Evolutionary conservation across 352 stramenopile species (phyloP).

Genomic region (Thalassiosira mediterranea): DNA sequence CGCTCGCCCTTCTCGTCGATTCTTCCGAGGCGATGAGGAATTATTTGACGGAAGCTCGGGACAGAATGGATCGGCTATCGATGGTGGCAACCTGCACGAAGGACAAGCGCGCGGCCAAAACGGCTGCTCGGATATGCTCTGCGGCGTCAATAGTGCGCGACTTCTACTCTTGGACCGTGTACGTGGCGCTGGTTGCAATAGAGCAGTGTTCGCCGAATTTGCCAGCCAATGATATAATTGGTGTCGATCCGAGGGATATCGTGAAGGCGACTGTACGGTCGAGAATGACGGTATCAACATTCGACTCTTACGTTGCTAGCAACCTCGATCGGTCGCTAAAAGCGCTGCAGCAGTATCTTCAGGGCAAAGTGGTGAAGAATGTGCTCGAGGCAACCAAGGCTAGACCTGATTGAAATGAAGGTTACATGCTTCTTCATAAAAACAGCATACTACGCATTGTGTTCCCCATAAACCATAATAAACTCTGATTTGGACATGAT

Average conservation of each 20-base stretch:
- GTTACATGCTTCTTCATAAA: no score
- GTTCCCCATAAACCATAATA: no score
- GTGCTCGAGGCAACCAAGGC: no score
- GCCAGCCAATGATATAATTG: neutral
- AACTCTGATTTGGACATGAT: neutral
- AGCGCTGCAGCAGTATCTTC: slow-evolving; percentile 48
- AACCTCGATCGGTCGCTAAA: slow-evolving; percentile 66
- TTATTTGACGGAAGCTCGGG: slow-evolving; percentile 20
- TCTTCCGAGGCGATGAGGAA: slow-evolving; percentile 41
- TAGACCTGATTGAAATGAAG: no score
- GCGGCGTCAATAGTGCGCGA: slow-evolving; percentile 15
- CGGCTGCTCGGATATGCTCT: slow-evolving; percentile 18
- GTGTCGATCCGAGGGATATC: slow-evolving; percentile 37
- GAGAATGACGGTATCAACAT: slow-evolving; percentile 66
- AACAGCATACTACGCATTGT: no score
- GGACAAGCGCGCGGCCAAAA: slow-evolving; percentile 23
- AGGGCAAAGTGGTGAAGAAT: slow-evolving; percentile 52
- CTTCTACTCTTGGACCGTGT: slow-evolving; percentile 32
- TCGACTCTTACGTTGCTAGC: slow-evolving; percentile 44
- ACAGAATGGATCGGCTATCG: slow-evolving; percentile 17
- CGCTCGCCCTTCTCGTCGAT: slow-evolving; percentile 61
- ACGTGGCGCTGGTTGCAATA: slow-evolving; percentile 27
- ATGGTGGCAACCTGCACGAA: slow-evolving; percentile 25
- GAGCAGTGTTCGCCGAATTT: neutral
- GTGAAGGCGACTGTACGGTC: slow-evolving; percentile 61